Evolutionary conservation across 2,329 filamentous ascomycete species (phyloP).

Genomic region (Neospermospora avenae): DNA sequence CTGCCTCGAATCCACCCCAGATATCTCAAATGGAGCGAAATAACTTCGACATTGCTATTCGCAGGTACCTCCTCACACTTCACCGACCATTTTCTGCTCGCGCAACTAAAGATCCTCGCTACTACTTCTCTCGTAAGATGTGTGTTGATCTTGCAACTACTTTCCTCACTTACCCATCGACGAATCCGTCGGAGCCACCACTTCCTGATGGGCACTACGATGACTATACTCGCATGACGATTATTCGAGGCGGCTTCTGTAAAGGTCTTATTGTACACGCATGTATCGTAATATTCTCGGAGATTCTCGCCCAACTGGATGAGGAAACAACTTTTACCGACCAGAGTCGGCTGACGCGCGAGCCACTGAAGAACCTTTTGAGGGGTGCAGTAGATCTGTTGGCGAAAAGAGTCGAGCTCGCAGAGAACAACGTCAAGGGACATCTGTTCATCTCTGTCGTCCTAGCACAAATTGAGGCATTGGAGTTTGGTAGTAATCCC

Average conservation of each 20-base stretch:
- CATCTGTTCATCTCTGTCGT: conserved; percentile 42
- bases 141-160: conserved; percentile 43
- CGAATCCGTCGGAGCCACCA: neutral
- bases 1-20: neutral
- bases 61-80: conserved; percentile 53
- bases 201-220: conserved; percentile 22
- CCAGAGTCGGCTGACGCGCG: conserved; percentile 30
- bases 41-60: conserved; percentile 48
- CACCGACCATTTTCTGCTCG: conserved; percentile 48
- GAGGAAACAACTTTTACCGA: conserved; percentile 39
- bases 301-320: conserved; percentile 45
- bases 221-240: conserved; percentile 39
- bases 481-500: conserved; percentile 14
- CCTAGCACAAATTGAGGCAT: conserved; percentile 39
- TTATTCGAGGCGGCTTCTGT: conserved; percentile 41
- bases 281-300: conserved; percentile 43
- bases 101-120: conserved; percentile 44
- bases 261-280: conserved; percentile 40
- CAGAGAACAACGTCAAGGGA: conserved; percentile 45
- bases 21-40: conserved; percentile 36
- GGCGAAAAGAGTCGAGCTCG: conserved; percentile 36
- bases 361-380: conserved; percentile 36
- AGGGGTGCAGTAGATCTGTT: conserved; percentile 32
- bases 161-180: conserved; percentile 18
- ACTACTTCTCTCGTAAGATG: conserved; percentile 47